phyloP scores from a whole-genome alignment of 2,329 filamentous ascomycete genomes.

The Fusarium austroafricanum region DNA sequence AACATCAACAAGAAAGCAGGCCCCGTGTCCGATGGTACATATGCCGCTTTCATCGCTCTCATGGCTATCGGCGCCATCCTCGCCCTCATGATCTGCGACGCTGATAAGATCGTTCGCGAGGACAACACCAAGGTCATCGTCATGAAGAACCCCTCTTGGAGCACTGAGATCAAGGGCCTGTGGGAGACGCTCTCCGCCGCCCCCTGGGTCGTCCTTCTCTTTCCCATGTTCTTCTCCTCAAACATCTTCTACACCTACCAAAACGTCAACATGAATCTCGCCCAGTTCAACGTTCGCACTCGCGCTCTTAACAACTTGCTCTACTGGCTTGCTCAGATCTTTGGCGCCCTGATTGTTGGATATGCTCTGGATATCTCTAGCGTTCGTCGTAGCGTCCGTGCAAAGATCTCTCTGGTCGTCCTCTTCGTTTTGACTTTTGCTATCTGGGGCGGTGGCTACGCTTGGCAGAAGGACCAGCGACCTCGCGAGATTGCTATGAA shows the following conservation, averaged over 20 bases:
- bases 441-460: slow-evolving; percentile 72
- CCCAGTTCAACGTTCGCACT: slow-evolving; percentile 65
- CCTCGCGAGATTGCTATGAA: slow-evolving; percentile 56
- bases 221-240: slow-evolving; percentile 66
- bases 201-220: slow-evolving; percentile 51
- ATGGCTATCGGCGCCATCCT: slow-evolving; percentile 63
- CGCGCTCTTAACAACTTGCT: slow-evolving; percentile 66
- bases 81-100: slow-evolving; percentile 61
- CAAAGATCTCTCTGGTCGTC: slow-evolving; percentile 58
- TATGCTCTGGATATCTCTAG: slow-evolving; percentile 57
- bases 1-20: slow-evolving; percentile 70
- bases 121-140: slow-evolving; percentile 53
- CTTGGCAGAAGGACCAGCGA: slow-evolving; percentile 69
- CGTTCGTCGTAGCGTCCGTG: slow-evolving; percentile 58
- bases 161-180: slow-evolving; percentile 51
- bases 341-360: slow-evolving; percentile 63
- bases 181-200: slow-evolving; percentile 57
- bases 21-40: slow-evolving; percentile 62
- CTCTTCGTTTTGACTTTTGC: slow-evolving; percentile 62
- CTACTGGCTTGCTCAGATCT: slow-evolving; percentile 68
- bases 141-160: slow-evolving; percentile 52
- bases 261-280: slow-evolving; percentile 66
- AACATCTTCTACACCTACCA: slow-evolving; percentile 69
- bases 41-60: slow-evolving; percentile 61
- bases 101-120: slow-evolving; percentile 55